Base-by-base conservation (phyloP, 116 monocot genomes). In the Phalaenopsis hybrid region DNA sequence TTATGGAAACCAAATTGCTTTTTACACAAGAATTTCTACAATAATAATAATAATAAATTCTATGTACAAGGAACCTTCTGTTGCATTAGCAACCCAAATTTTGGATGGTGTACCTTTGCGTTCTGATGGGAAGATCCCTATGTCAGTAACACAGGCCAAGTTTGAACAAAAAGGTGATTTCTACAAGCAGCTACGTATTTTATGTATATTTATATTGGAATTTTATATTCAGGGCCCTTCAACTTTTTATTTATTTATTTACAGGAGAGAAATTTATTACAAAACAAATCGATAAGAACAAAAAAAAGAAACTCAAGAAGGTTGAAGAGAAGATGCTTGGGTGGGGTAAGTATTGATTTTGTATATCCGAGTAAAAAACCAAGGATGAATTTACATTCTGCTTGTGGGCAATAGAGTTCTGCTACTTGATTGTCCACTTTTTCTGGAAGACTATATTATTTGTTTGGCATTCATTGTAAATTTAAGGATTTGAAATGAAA, bases 321-420 rank as follows among this genome's bases (percentile, higher is more conserved):
- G 99, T 99, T 81, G 99, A 99, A 86, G 89, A 92, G 55, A 99
- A 93, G 83, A 89, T 95, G 76, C 99, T 99, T 91, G 99, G 99
- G 75, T 99, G 99, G 99, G 99, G 99, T 99, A 86, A 85, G 81
- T 44, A 28, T 13, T 78, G 74, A 74, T 58, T 8, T 75, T 70
- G 34, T 11, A 70, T 70, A 15, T 6, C 45, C 3, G 3, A 45
- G 45, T 6, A 45, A 28, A 57, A 15, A 11, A 7, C 18, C 34
- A 33, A 4, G 10, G 0, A 69, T 69, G 31, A 44, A 74, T 74
- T 33, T 74, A 44, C 9, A 28, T 4, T 69, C 11, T 31, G 69
- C 69, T 10, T 69, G 10, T 69, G 69, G 69, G 25, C 23, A 28
- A 69, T 25, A 8, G 31, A 31, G 31, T 68, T 16, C 31, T 68